Evolutionary conservation across 2,329 filamentous ascomycete genomes (phyloP).

Genomic region (Aspergillus fructus): DNA sequence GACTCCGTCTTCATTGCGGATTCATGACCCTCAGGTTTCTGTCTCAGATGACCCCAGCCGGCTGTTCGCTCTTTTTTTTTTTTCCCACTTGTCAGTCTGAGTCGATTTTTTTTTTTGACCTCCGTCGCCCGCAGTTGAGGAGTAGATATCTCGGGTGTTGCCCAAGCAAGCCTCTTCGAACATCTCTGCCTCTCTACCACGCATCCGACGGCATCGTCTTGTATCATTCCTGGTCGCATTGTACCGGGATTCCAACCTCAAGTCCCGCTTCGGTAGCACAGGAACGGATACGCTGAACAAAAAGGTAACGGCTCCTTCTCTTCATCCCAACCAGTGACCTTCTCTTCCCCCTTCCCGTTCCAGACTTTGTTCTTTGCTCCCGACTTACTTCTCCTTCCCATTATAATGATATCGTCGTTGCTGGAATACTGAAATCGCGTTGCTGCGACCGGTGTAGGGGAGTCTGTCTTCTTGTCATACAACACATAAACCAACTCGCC

Average conservation of each 20-base stretch:
- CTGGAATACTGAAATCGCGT: neutral
- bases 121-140: neutral
- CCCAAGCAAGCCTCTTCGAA: neutral
- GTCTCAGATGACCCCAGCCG: neutral
- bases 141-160: conserved; percentile 2
- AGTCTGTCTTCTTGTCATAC: neutral
- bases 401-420: neutral
- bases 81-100: neutral
- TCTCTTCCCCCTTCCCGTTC: neutral
- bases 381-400: neutral
- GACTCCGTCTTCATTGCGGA: neutral
- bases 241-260: conserved; percentile 3
- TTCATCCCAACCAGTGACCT: neutral
- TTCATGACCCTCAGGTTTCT: neutral
- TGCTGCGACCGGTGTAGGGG: neutral
- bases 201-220: neutral
- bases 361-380: neutral
- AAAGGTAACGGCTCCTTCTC: conserved; percentile 7
- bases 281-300: neutral
- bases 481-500: neutral
- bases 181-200: conserved; percentile 7
- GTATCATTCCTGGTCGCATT: neutral
- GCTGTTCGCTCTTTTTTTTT: neutral
- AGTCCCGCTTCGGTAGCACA: conserved; percentile 1
- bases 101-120: neutral